These are phyloP conservation scores for Eucalyptus cloeziana DNA, from an alignment of 345 rosid species.

Conservation along the genomic window DNA sequence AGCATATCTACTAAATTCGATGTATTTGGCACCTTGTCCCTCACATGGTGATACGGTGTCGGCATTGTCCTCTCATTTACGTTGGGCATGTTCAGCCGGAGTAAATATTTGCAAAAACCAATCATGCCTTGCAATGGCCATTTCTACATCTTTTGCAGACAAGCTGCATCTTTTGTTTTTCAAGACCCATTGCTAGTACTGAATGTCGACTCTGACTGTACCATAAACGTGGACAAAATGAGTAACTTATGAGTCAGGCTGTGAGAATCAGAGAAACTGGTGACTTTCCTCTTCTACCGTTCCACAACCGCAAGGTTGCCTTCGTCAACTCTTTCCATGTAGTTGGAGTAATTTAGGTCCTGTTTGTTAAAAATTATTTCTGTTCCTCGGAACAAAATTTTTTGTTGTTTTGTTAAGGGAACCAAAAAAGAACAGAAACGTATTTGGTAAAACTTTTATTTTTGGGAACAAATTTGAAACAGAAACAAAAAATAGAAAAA, in stretches of 20 bases:
- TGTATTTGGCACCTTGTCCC: background rate
- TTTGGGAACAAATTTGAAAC: no score
- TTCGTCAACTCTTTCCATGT: background rate
- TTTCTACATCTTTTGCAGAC: background rate
- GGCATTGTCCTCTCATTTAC: background rate
- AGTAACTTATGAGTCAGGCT: background rate
- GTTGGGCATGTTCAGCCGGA: background rate
- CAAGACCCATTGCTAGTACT: background rate
- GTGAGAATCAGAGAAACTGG: background rate
- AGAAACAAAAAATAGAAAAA: no score
- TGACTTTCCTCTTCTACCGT: background rate
- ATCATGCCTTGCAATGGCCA: background rate
- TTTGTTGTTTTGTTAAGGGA: no score
- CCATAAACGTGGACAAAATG: background rate
- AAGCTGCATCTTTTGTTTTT: background rate
- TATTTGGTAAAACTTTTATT: no score
- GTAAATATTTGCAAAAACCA: background rate
- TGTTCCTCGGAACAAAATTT: no score
- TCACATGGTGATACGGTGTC: background rate
- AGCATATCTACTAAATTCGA: background rate
- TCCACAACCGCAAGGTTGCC: background rate
- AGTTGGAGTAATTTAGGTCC: background rate
- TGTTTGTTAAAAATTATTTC: no score
- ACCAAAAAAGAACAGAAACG: no score
- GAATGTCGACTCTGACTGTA: background rate